Base-by-base conservation (phyloP, 352 stramenopile genomes). In the Globisporangium sylvaticum region DNA sequence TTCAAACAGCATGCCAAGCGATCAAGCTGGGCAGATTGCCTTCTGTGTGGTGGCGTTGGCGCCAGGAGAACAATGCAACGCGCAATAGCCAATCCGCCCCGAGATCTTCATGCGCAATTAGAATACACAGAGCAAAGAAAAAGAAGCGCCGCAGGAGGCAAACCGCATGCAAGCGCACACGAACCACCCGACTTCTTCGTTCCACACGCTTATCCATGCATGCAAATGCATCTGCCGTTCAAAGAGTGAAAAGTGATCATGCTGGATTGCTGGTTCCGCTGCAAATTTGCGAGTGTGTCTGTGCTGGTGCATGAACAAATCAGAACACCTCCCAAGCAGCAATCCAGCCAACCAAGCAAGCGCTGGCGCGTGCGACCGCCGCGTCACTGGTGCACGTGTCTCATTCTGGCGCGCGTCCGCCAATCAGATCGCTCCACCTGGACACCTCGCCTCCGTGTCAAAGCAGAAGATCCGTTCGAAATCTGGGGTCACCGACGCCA, bases 361-460 rank as follows among this genome's bases (percentile, higher is more conserved):
- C 24, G 29, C 9, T n/a, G 24, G 24, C 34, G 8, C n/a, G 34
- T 34, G 39, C 55, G 7, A 37, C 14, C 37, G 58, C 37, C 29
- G 59, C 59, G 59, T 65, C 59, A 65, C 32, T 1, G 25, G 27
- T 29, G 24, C 20, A 31, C 59, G 42, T 57, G 59, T 65, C 59
- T 18, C 59, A 65, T 8, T 5, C 39, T 18, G 20, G 14, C 1
- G 1, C 15, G 5, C 15, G 10, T 18, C 22, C 59, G 24, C 59
- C 59, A 65, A 65, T 65, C 42, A 58, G 20, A 44, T 8, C 9
- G 3, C 44, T 56, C 59, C 59, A 65, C 42, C 14, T 44, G 55
- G 54, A 18, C 54, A 59, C 54, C 25, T 27, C 24, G 37, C n/a
- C 58, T 20, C 24, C 18, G 34, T 56, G 24, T n/a, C 7, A 8